Evolutionary conservation across 2,329 filamentous ascomycete species (phyloP), one percentile per base, ranked within the genome.

Genomic region (Cercospora brassicicola): DNA sequence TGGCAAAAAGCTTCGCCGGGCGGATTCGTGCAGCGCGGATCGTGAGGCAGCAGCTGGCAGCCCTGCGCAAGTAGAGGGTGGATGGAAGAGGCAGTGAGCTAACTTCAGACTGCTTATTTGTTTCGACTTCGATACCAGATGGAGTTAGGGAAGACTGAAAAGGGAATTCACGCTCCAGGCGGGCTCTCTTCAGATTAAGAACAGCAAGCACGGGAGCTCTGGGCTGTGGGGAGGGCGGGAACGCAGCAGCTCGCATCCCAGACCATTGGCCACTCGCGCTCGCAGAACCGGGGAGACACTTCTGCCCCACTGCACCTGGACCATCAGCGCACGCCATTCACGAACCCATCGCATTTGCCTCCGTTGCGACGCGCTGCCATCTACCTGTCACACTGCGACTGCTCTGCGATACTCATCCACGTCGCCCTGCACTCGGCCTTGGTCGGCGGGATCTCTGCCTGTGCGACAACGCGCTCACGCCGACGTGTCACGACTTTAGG

Each of bases 401-500:
- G 20, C 10, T 15, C 45, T 23, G 45, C 45, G 6, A 13, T 23
- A 13, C 45, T 18, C 2, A 26, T 28, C 23, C 20, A 26, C 0
- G 3, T 28, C 9, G 9, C 3, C 23, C 4, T 3, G 15, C n/a
- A 2, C 48, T 28, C 20, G 33, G 48, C 10, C 48, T 5, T 23
- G 0, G 7, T 53, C 48, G 48, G 8, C 20, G 18, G 9, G 1
- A 53, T 53, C 4, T 26, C 48, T 53, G 48, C 26, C 48, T 20
- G 57, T 59, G 31, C 57, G 2, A 59, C 57, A 3, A 39, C 10
- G 2, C 59, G 13, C 18, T 1, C 20, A n/a, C 33, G 59, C 59
- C 59, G 36, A 42, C 31, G 59, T 61, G 36, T 42, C 59, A 61
- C 59, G 59, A 61, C 59, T 61, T 51, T 61, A 13, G 18, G 20